Conservation (phyloP, 129 eudicot genomes). For the Saussurea involucrata region DNA sequence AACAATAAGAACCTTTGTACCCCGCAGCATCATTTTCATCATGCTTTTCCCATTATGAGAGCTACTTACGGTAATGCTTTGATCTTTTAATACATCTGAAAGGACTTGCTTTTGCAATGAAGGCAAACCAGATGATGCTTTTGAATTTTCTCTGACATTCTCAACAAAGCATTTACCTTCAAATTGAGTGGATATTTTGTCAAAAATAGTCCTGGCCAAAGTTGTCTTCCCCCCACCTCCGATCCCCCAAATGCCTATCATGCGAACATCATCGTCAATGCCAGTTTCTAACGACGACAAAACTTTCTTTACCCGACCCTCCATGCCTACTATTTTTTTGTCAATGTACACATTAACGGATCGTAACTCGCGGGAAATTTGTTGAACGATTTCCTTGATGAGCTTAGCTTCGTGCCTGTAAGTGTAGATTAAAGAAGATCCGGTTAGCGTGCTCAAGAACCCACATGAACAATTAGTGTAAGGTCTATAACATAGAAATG, state of each 20-base stretch:
- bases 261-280: background rate
- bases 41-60: background rate
- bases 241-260: too few relatives aligned
- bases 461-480: too few relatives aligned
- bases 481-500: too few relatives aligned
- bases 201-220: too few relatives aligned
- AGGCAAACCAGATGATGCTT: background rate
- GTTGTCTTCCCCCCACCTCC: too few relatives aligned
- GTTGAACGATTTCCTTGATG: background rate
- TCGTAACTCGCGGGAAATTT: background rate
- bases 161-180: background rate
- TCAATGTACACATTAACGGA: background rate
- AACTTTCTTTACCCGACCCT: background rate
- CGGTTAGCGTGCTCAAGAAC: too few relatives aligned
- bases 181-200: too few relatives aligned
- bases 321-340: background rate
- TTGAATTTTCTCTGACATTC: background rate
- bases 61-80: background rate
- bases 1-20: background rate
- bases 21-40: background rate
- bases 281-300: background rate
- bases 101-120: background rate
- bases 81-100: background rate
- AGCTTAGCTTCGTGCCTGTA: conserved; percentile 9
- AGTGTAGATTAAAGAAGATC: background rate